These are phyloP conservation scores for Beta vulgaris DNA, from an alignment of 148 eudicot species.

Conservation along the genomic window DNA sequence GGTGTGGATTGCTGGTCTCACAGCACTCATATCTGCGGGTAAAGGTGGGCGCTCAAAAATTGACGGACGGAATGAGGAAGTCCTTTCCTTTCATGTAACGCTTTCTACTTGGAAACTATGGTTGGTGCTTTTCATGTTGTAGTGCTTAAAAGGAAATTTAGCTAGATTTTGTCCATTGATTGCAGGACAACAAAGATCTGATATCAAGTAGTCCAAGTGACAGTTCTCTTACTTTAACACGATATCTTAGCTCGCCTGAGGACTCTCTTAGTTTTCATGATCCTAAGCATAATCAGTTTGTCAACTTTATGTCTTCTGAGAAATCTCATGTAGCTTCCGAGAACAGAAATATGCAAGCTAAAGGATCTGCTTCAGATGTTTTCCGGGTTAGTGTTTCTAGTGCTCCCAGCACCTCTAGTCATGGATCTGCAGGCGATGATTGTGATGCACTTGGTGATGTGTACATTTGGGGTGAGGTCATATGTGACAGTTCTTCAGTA, in stretches of 20 bases:
- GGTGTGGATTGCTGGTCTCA: constrained; percentile 94
- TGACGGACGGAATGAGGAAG: constrained; percentile 93
- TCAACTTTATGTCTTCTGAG: constrained; percentile 47
- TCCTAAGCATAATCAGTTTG: constrained; percentile 48
- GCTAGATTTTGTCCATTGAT: constrained; percentile 26
- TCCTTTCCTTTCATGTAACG: constrained; percentile 70
- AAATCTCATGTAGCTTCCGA: constrained; percentile 71
- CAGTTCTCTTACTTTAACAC: constrained; percentile 58
- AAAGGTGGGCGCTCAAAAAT: constrained; percentile 93
- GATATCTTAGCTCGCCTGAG: constrained; percentile 70
- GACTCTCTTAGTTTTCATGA: constrained; percentile 47
- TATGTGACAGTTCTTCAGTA: constrained; percentile 54
- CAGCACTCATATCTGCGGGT: constrained; percentile 65
- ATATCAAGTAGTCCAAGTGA: constrained; percentile 76
- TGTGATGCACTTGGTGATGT: constrained; percentile 92
- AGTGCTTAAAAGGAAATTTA: constrained; percentile 1
- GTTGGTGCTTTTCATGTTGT: not conserved
- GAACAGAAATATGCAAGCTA: constrained; percentile 77
- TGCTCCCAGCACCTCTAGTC: constrained; percentile 95
- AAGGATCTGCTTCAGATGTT: constrained; percentile 74
- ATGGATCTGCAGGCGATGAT: constrained; percentile 91
- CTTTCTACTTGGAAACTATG: constrained; percentile 14
- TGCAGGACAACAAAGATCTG: constrained; percentile 77
- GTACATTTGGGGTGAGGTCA: constrained; percentile 94
- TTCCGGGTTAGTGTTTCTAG: constrained; percentile 94